These are phyloP conservation scores for Chloris gayana DNA, from an alignment of 176 grass and related monocot species.

Conservation along the genomic window DNA sequence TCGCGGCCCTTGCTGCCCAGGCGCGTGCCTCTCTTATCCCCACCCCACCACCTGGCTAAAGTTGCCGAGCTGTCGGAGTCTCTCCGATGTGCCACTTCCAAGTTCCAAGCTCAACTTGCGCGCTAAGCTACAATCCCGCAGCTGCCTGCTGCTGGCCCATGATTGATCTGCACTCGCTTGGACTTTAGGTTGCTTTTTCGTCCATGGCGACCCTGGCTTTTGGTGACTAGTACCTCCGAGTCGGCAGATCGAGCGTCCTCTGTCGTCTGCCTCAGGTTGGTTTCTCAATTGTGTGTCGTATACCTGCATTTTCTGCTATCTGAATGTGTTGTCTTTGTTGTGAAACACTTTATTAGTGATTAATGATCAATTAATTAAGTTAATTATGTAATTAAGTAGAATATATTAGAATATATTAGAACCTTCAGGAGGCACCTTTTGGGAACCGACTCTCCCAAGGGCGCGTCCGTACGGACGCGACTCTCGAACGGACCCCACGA, in stretches of 20 bases:
- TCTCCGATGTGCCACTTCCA: neutral
- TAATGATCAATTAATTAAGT: too few species aligned
- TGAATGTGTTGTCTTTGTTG: neutral
- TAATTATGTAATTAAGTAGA: too few species aligned
- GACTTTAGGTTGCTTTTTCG: neutral
- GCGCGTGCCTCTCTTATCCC: slow-evolving; percentile 20
- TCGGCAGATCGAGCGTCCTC: slow-evolving; percentile 15
- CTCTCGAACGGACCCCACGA: too few species aligned
- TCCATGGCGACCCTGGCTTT: slow-evolving; percentile 24
- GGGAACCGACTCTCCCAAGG: too few species aligned
- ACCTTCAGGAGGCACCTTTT: too few species aligned
- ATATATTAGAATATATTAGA: too few species aligned
- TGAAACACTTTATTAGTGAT: too few species aligned
- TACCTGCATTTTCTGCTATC: neutral
- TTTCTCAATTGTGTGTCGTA: too few species aligned
- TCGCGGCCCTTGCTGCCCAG: neutral
- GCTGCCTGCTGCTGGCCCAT: neutral
- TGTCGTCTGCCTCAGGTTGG: neutral
- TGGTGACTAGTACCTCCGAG: neutral
- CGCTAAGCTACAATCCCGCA: slow-evolving; percentile 24
- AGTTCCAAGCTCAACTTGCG: slow-evolving; percentile 21
- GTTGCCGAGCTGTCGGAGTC: neutral
- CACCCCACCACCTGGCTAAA: neutral
- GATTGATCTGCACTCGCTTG: neutral
- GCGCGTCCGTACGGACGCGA: too few species aligned